A percentile compares a stretch with the other conserved stretches of the same genome.
These are phyloP conservation scores for Apiotrichum montevideense DNA, from an alignment of 1,284 basidiomycete species.

Conservation along the genomic window DNA sequence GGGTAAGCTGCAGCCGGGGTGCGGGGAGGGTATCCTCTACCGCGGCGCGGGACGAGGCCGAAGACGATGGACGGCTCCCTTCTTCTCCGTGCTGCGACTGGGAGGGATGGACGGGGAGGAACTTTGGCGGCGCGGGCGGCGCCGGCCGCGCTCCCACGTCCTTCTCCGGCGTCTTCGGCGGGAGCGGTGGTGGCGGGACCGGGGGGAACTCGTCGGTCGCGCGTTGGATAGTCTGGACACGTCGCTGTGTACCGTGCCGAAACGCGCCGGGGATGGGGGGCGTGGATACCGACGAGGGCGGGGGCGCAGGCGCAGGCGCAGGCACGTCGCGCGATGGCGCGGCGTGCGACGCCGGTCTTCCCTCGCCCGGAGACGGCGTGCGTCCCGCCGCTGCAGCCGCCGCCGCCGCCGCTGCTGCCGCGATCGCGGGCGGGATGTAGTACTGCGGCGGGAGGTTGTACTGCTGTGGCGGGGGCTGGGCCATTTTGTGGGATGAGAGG, in stretches of 20 bases:
- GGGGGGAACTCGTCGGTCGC: background rate
- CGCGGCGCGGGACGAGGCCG: background rate
- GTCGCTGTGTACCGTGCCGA: background rate
- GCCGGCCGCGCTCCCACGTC: no score
- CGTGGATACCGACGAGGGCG: no score
- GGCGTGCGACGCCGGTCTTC: no score
- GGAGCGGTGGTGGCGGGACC: constrained; percentile 1
- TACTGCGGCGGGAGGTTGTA: constrained; percentile 4
- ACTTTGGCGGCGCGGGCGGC: background rate
- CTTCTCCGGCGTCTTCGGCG: background rate
- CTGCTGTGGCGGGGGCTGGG: background rate
- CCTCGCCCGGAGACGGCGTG: background rate
- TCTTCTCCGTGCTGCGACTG: no score
- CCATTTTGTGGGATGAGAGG: no score
- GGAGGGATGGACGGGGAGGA: no score
- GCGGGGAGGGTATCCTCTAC: background rate
- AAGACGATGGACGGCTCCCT: background rate
- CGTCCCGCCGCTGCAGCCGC: background rate
- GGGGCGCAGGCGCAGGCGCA: no score
- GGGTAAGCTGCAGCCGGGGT: background rate
- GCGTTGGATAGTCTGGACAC: background rate
- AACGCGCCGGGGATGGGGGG: no score
- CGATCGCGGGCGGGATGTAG: background rate
- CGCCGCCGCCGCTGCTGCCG: background rate
- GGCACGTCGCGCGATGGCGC: no score